Conservation (phyloP, 2,329 filamentous ascomycete genomes). For the Thermothelomyces thermophilus region DNA sequence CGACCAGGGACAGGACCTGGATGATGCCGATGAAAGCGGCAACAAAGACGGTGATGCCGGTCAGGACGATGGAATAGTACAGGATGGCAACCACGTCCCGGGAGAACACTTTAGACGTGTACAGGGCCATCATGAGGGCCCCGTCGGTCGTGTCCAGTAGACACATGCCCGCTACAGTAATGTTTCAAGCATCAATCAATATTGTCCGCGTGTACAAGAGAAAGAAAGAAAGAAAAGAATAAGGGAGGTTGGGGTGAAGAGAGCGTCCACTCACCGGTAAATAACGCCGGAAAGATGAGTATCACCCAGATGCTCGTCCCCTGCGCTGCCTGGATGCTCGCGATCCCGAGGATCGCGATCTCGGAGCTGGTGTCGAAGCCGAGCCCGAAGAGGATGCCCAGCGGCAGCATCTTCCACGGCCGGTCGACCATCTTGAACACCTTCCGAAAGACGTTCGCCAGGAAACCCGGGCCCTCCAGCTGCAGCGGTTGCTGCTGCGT, state of each 20-base stretch:
- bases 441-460: constrained; percentile 63
- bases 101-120: constrained; percentile 72
- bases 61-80: constrained; percentile 89
- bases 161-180: constrained; percentile 73
- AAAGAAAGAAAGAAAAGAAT: not conserved
- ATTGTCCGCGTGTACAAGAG: too few species aligned
- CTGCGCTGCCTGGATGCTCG: constrained; percentile 74
- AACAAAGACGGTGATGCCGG: constrained; percentile 73
- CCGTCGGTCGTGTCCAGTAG: constrained; percentile 88
- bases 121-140: constrained; percentile 89
- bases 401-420: constrained; percentile 94
- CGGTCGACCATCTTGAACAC: constrained; percentile 69
- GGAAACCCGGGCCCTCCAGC: constrained; percentile 69
- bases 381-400: constrained; percentile 82
- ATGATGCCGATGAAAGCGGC: constrained; percentile 80
- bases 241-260: not conserved
- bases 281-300: constrained; percentile 80
- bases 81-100: constrained; percentile 81
- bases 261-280: constrained; percentile 62
- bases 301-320: constrained; percentile 94
- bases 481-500: constrained; percentile 41
- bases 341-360: constrained; percentile 84
- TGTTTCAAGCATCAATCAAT: not conserved
- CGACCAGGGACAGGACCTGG: constrained; percentile 71
- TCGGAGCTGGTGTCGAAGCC: constrained; percentile 96